phyloP scores from a whole-genome alignment of 2,329 filamentous ascomycete genomes.

The Colletotrichum brevisporum region DNA sequence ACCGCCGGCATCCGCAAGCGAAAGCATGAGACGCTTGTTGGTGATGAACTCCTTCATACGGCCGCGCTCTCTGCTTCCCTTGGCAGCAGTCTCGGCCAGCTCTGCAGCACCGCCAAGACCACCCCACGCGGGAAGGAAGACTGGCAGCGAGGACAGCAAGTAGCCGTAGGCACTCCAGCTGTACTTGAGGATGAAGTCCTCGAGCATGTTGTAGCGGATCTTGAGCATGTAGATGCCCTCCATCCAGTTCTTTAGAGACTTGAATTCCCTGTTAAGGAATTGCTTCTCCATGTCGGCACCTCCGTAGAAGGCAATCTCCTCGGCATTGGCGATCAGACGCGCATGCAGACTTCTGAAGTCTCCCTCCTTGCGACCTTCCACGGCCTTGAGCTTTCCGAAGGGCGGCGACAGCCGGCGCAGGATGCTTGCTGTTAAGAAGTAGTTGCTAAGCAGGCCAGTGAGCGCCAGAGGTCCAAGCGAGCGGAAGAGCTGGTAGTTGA shows the following conservation, averaged over 20 bases:
- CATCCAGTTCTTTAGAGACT: slow-evolving; percentile 95
- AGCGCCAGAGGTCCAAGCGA: slow-evolving; percentile 91
- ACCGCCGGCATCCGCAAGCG: slow-evolving; percentile 93
- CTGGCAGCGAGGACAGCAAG: slow-evolving; percentile 89
- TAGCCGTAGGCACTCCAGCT: slow-evolving; percentile 99
- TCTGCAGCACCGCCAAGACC: slow-evolving; percentile 83
- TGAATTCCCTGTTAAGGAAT: slow-evolving; percentile 92
- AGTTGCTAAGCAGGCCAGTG: slow-evolving; percentile 89
- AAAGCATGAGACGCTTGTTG: slow-evolving; percentile 98
- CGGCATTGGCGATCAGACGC: slow-evolving; percentile 93
- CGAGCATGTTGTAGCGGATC: slow-evolving; percentile 98
- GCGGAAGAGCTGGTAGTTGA: slow-evolving; percentile 96
- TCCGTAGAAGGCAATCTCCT: slow-evolving; percentile 98
- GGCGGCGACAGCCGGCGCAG: slow-evolving; percentile 91
- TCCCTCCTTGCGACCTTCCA: slow-evolving; percentile 94
- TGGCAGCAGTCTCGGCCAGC: slow-evolving; percentile 65
- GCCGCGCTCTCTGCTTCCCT: slow-evolving; percentile 77
- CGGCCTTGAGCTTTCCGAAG: slow-evolving; percentile 96
- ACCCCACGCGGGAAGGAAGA: slow-evolving; percentile 95
- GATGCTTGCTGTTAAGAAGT: slow-evolving; percentile 93
- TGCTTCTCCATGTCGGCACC: slow-evolving; percentile 95
- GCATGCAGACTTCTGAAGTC: slow-evolving; percentile 95
- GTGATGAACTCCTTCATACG: slow-evolving; percentile 99
- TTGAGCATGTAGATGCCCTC: slow-evolving; percentile 98
- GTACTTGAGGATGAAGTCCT: slow-evolving; percentile 98